Evolutionary conservation across 345 rosid species (phyloP).

Genomic region (Raphanus raphanistrum): DNA sequence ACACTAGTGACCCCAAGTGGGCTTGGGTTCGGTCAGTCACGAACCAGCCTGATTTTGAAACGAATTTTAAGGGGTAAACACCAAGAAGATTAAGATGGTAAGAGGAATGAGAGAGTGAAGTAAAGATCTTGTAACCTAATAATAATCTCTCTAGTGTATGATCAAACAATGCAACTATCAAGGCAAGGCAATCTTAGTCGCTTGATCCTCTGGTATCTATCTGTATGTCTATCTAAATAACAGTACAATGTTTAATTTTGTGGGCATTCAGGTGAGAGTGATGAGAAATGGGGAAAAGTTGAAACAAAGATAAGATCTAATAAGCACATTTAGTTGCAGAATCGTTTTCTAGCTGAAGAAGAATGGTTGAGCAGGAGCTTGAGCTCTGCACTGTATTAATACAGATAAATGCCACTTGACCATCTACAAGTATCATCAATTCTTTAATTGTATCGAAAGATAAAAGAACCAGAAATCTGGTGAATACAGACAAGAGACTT

Average conservation of each 20-base stretch:
- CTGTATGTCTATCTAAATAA: background rate
- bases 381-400: constrained; percentile 28
- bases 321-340: background rate
- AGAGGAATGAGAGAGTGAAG: constrained; percentile 20
- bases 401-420: constrained; percentile 21
- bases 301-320: background rate
- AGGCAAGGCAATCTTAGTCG: constrained; percentile 8
- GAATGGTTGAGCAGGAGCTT: constrained; percentile 32
- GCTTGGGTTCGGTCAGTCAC: constrained; percentile 89
- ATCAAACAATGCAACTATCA: constrained; percentile 19
- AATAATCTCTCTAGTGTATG: constrained; percentile 12
- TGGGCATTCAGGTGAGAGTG: background rate
- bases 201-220: background rate
- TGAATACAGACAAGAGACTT: constrained; percentile 17
- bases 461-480: constrained; percentile 17
- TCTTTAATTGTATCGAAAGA: background rate
- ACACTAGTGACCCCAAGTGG: constrained; percentile 78
- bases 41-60: constrained; percentile 77
- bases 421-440: constrained; percentile 30
- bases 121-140: constrained; percentile 25
- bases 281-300: background rate
- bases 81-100: background rate
- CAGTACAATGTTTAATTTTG: background rate
- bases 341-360: background rate
- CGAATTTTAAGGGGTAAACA: background rate